Evolutionary conservation across 2,329 filamentous ascomycete species (phyloP), one percentile per base, ranked within the genome.

Genomic region (Arthrobotrys iridis): DNA sequence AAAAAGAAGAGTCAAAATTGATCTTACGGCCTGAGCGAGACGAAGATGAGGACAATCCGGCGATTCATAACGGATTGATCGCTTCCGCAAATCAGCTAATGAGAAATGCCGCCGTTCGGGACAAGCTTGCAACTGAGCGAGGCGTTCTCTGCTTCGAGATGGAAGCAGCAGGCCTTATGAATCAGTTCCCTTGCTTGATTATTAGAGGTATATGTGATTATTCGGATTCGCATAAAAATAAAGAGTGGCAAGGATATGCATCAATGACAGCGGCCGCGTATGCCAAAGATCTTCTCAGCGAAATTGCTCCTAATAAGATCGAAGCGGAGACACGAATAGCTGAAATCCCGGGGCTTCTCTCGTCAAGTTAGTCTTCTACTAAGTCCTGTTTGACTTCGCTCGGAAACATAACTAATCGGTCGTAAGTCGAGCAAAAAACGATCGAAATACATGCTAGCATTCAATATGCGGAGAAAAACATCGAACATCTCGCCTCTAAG

Each of bases 21-120:
- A 66, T 78, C 28, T 22, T 24, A 15, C 78, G 79, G 76, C 18
- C 41, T 3, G 55, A 78, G 48, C 50, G 63, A 5, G 30, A 18
- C 10, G 26, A 55, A 46, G 43, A 50, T 3, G 55, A 50, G 6
- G 58, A 63, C 5, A 45, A 28, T 18, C 45, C 18, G 4, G 43
- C 35, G 8, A 62, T 65, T 30, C 62, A 65, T 11, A 26, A 55
- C 10, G 43, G 72, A 5, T 28, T 72, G 20, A 72, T 76, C 40
- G 72, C 72, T 13, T 76, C 72, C 2, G 64, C 52, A 28, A 55
- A 76, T 22, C 18, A 48, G 15, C 7, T 65, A 13, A 64, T 76
- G 64, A 65, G 63, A 20, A 43, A 64, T 22, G 24, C 71, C 2
- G 26, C 26, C 5, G 37, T 52, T n/a, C 33, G 71, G 18, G 65